Conservation (phyloP, 139 green algal species). For the Chlorella sp. region DNA sequence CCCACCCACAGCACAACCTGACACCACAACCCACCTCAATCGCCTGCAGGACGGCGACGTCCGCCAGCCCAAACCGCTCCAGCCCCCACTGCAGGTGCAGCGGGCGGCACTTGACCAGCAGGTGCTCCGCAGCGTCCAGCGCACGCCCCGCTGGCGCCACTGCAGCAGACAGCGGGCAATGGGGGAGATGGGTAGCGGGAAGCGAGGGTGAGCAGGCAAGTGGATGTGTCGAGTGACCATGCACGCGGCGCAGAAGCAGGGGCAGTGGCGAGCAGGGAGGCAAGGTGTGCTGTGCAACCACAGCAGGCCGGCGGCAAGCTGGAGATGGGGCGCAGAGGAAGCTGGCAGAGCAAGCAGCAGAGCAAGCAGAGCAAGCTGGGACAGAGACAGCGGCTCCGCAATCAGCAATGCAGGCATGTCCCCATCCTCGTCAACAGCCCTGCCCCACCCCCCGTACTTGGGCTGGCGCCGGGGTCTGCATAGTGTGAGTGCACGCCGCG, state of each 20-base stretch:
- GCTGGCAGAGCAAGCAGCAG: too few relatives aligned
- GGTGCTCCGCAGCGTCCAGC: slow-evolving; percentile 32
- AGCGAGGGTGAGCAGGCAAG: background rate
- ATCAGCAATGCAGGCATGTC: too few relatives aligned
- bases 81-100: slow-evolving; percentile 62
- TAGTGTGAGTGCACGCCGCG: background rate
- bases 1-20: too few relatives aligned
- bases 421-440: background rate
- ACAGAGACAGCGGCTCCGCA: too few relatives aligned
- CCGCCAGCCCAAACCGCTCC: slow-evolving; percentile 69
- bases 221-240: background rate
- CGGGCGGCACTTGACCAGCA: slow-evolving; percentile 50
- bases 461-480: background rate
- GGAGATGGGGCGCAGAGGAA: too few relatives aligned
- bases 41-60: slow-evolving; percentile 65
- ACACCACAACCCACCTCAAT: slow-evolving; percentile 54
- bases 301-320: too few relatives aligned
- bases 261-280: too few relatives aligned
- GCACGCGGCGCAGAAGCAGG: background rate
- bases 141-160: background rate
- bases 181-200: too few relatives aligned
- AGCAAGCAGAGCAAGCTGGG: too few relatives aligned
- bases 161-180: too few relatives aligned
- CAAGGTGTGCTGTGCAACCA: too few relatives aligned
- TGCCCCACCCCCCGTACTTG: background rate